Percentiles rank a stretch among this genome's conserved stretches.
phyloP scores from a whole-genome alignment of 2,329 filamentous ascomycete genomes.

The Plectosphaerella cucumerina region DNA sequence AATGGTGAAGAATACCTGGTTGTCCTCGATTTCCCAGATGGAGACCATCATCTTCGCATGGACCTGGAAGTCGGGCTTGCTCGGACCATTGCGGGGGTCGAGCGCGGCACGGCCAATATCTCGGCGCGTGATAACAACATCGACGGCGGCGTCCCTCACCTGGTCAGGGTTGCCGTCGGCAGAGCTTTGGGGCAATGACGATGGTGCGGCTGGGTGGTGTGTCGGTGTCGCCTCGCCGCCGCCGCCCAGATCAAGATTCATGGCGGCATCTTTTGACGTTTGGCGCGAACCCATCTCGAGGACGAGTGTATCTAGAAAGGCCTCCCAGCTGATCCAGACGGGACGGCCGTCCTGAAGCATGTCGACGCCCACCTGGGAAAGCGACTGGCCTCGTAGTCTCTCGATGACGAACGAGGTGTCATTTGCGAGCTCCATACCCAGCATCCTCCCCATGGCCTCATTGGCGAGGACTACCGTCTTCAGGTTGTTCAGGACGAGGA shows the following conservation, averaged over 20 bases:
- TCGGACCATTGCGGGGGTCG: conserved; percentile 26
- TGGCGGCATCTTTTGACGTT: conserved; percentile 8
- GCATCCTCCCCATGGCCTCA: conserved; percentile 66
- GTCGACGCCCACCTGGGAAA: conserved; percentile 69
- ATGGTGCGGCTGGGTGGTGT: conserved; percentile 14
- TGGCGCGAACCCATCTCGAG: conserved; percentile 32
- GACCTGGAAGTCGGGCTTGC: conserved; percentile 35
- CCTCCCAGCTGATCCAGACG: conserved; percentile 55
- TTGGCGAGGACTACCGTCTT: conserved; percentile 73
- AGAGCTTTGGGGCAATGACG: conserved; percentile 18
- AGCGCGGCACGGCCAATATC: conserved; percentile 34
- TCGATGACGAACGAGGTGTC: conserved; percentile 48
- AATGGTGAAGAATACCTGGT: conserved; percentile 66
- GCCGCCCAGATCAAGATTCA: conserved; percentile 8
- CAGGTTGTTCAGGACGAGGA: conserved; percentile 62
- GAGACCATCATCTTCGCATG: conserved; percentile 74
- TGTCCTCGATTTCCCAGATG: conserved; percentile 65
- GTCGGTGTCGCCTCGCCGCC: conserved; percentile 34
- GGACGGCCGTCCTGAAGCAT: conserved; percentile 64
- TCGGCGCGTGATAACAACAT: conserved; percentile 60
- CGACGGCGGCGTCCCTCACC: conserved; percentile 58
- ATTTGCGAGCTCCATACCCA: conserved; percentile 49
- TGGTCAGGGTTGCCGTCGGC: conserved; percentile 12
- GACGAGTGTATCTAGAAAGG: conserved; percentile 51
- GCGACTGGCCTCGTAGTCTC: conserved; percentile 57